phyloP scores from a whole-genome alignment of 495 filamentous ascomycete species.

The Lepidopterella palustris region DNA sequence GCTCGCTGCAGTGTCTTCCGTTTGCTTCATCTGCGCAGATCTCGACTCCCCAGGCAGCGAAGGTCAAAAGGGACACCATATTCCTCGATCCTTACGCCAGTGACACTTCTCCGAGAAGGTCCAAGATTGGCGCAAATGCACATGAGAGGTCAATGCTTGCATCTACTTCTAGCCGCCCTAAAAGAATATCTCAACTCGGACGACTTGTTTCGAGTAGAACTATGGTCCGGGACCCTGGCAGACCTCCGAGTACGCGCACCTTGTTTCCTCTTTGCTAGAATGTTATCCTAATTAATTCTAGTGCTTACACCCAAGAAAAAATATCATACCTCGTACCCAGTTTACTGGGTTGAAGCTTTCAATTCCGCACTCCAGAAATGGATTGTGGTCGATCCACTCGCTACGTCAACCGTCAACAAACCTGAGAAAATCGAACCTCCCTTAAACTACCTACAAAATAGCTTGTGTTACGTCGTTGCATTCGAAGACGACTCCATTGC shows the following conservation, averaged over 20 bases:
- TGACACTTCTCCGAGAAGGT: slow-evolving; percentile 31
- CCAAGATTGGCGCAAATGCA: slow-evolving; percentile 36
- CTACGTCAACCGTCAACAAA: slow-evolving; percentile 68
- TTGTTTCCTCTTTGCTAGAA: not conserved
- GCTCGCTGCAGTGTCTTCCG: slow-evolving; percentile 79
- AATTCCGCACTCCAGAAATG: slow-evolving; percentile 81
- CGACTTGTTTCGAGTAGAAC: slow-evolving; percentile 7
- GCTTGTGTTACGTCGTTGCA: slow-evolving; percentile 74
- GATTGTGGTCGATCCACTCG: slow-evolving; percentile 80
- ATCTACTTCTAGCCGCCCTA: slow-evolving; percentile 15
- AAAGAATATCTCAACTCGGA: slow-evolving; percentile 18
- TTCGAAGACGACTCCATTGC: slow-evolving; percentile 73
- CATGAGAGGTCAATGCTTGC: slow-evolving; percentile 17
- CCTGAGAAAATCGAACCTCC: slow-evolving; percentile 77
- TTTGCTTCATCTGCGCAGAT: slow-evolving; percentile 53
- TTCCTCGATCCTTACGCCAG: slow-evolving; percentile 31
- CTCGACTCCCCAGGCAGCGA: slow-evolving; percentile 40
- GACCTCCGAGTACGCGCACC: not conserved
- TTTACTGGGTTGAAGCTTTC: slow-evolving; percentile 93
- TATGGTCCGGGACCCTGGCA: slow-evolving; percentile 2
- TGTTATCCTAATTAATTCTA: not conserved
- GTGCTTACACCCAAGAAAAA: slow-evolving; percentile 33
- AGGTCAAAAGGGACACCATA: slow-evolving; percentile 39
- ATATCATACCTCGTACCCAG: slow-evolving; percentile 61
- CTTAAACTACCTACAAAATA: slow-evolving; percentile 61